Evolutionary conservation across 805 yeast species (phyloP).

Genomic region (Nakazawaea wickerhamii): DNA sequence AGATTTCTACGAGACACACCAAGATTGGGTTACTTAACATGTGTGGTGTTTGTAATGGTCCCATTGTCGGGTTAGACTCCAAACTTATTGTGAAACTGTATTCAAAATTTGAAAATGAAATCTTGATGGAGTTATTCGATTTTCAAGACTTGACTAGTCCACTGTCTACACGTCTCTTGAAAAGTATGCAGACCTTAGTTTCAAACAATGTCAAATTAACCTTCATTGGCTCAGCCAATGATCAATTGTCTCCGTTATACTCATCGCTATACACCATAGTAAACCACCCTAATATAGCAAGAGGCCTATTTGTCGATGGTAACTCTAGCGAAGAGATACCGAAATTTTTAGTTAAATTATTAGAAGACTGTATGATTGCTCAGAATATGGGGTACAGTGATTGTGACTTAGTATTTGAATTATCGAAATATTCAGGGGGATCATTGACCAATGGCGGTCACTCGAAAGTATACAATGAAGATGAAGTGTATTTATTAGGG

Average conservation of each 20-base stretch:
- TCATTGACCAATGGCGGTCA: constrained; percentile 79
- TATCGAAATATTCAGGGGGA: constrained; percentile 73
- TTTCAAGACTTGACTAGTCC: constrained; percentile 70
- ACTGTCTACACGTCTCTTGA: constrained; percentile 65
- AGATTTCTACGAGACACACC: constrained; percentile 20
- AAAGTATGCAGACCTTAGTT: constrained; percentile 62
- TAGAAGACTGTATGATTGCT: constrained; percentile 19
- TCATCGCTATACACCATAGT: constrained; percentile 77
- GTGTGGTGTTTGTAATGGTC: constrained; percentile 93
- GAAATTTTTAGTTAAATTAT: constrained; percentile 36
- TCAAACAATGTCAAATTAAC: constrained; percentile 69
- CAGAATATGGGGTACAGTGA: constrained; percentile 26
- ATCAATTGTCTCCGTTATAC: constrained; percentile 89
- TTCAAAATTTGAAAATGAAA: constrained; percentile 79
- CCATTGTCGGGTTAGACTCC: constrained; percentile 82
- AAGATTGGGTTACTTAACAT: constrained; percentile 76
- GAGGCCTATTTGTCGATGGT: constrained; percentile 74
- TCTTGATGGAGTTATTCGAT: constrained; percentile 81
- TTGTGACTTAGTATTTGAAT: constrained; percentile 40
- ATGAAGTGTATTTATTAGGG: constrained; percentile 75
- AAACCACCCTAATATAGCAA: constrained; percentile 79
- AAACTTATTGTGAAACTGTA: constrained; percentile 77
- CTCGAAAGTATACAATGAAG: constrained; percentile 71
- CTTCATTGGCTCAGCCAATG: constrained; percentile 82
- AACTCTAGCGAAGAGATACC: constrained; percentile 24